Evolutionary conservation across 2,329 filamentous ascomycete species (phyloP).

Genomic region (Epichloe bromicola): DNA sequence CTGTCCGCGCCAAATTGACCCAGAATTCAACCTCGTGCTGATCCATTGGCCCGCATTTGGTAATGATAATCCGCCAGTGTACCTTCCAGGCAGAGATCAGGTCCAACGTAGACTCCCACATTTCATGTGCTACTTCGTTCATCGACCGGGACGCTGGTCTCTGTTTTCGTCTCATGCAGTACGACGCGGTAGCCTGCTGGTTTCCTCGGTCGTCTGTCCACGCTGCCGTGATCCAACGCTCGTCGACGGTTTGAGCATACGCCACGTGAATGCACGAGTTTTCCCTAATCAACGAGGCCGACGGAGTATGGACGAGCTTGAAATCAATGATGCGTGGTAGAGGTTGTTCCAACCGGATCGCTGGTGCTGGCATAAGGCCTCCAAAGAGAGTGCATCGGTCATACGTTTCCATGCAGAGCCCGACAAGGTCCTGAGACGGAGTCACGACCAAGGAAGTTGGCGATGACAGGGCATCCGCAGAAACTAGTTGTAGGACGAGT

Average conservation of each 20-base stretch:
- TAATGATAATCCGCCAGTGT: slow-evolving; percentile 65
- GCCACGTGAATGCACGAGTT: slow-evolving; percentile 71
- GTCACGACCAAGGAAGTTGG: slow-evolving; percentile 50
- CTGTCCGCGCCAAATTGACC: slow-evolving; percentile 38
- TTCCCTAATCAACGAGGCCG: slow-evolving; percentile 61
- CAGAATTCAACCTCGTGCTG: slow-evolving; percentile 50
- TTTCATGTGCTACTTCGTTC: slow-evolving; percentile 54
- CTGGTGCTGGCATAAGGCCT: slow-evolving; percentile 49
- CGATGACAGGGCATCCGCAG: slow-evolving; percentile 53
- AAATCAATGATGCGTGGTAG: slow-evolving; percentile 64
- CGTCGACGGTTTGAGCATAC: slow-evolving; percentile 63
- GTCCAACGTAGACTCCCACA: slow-evolving; percentile 68
- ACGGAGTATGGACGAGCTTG: slow-evolving; percentile 53
- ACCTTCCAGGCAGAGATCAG: slow-evolving; percentile 57
- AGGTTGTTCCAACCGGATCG: slow-evolving; percentile 58
- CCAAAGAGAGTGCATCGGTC: slow-evolving; percentile 54
- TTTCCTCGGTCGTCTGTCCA: slow-evolving; percentile 71
- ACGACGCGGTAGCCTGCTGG: slow-evolving; percentile 60
- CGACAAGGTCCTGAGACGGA: slow-evolving; percentile 43
- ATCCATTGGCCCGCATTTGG: slow-evolving; percentile 57
- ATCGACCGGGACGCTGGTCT: slow-evolving; percentile 39
- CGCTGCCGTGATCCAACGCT: slow-evolving; percentile 64
- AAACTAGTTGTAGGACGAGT: slow-evolving; percentile 65
- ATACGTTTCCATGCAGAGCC: slow-evolving; percentile 62
- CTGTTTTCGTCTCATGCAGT: slow-evolving; percentile 52